A percentile compares a stretch with the other conserved stretches of the same genome.
Evolutionary conservation across 768 basidiomycete species (phyloP).

Genomic region (Podaxis sp.): DNA sequence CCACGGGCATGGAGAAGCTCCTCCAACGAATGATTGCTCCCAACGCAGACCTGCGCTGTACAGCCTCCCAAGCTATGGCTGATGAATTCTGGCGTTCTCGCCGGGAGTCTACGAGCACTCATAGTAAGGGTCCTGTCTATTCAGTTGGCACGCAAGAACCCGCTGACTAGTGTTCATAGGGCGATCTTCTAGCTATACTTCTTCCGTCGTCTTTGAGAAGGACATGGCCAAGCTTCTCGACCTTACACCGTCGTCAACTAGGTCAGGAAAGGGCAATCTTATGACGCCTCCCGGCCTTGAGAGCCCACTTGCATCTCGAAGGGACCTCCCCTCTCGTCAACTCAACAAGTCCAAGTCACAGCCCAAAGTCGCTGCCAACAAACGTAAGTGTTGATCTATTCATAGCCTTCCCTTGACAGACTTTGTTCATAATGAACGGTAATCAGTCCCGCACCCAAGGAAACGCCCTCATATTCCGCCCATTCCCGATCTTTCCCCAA

Average conservation of each 20-base stretch:
- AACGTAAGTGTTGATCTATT: slow-evolving; percentile 25
- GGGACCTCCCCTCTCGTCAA: slow-evolving; percentile 15
- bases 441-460: slow-evolving; percentile 25
- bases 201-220: slow-evolving; percentile 46
- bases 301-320: slow-evolving; percentile 15
- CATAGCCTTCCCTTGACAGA: neutral
- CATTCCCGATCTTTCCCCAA: slow-evolving; percentile 40
- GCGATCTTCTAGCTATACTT: slow-evolving; percentile 44
- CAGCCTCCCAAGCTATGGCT: slow-evolving; percentile 55
- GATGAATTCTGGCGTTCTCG: slow-evolving; percentile 62
- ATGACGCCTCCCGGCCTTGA: slow-evolving; percentile 32
- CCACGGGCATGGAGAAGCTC: slow-evolving; percentile 57
- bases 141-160: neutral
- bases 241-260: slow-evolving; percentile 27
- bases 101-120: slow-evolving; percentile 25
- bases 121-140: slow-evolving; percentile 33
- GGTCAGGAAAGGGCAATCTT: slow-evolving; percentile 26
- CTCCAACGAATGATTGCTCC: slow-evolving; percentile 76
- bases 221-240: slow-evolving; percentile 37
- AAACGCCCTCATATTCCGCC: slow-evolving; percentile 33
- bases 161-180: slow-evolving; percentile 24
- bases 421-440: neutral
- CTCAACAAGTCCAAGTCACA: slow-evolving; percentile 40
- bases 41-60: slow-evolving; percentile 78
- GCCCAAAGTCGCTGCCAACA: slow-evolving; percentile 33